Evolutionary conservation across 1,284 basidiomycete species (phyloP).

Genomic region (Ustilago xerochloae): DNA sequence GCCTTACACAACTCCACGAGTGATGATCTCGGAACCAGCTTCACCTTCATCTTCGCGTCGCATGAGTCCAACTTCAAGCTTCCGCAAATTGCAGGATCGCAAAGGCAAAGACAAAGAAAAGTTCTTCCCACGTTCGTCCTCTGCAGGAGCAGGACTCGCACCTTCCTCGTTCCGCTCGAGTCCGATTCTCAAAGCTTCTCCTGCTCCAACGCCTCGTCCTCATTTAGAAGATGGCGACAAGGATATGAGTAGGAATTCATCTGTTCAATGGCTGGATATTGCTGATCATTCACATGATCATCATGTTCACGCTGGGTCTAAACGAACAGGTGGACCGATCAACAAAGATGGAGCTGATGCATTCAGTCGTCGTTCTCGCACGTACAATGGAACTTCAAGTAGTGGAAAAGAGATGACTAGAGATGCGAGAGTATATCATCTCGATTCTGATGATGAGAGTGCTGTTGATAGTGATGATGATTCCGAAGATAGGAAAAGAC

Average conservation of each 20-base stretch:
- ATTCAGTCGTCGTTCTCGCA: conserved; percentile 24
- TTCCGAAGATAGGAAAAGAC: neutral
- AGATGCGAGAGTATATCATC: conserved; percentile 17
- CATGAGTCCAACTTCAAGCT: conserved; percentile 23
- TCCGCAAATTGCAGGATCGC: conserved; percentile 7
- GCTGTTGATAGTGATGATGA: conserved; percentile 17
- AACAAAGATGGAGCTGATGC: conserved; percentile 25
- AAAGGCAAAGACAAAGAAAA: conserved; percentile 28
- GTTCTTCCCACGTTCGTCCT: conserved; percentile 48
- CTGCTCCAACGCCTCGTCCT: conserved; percentile 1
- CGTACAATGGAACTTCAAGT: conserved; percentile 13
- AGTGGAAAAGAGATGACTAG: conserved; percentile 25
- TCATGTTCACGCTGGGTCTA: neutral
- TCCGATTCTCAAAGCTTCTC: conserved; percentile 29
- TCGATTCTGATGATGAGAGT: conserved; percentile 13
- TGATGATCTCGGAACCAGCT: conserved; percentile 43
- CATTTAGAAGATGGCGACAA: neutral
- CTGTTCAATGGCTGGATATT: conserved; percentile 54
- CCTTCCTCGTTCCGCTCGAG: conserved; percentile 5
- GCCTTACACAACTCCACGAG: conserved; percentile 19
- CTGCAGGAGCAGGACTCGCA: conserved; percentile 44
- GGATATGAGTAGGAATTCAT: conserved; percentile 14
- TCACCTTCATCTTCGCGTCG: conserved; percentile 14
- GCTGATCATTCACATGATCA: conserved; percentile 31
- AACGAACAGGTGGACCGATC: conserved; percentile 25